Percentiles rank a stretch among this genome's conserved stretches.
Evolutionary conservation across 1,139 yeast genomes (phyloP).

Genomic region (Candida tropicalis): DNA sequence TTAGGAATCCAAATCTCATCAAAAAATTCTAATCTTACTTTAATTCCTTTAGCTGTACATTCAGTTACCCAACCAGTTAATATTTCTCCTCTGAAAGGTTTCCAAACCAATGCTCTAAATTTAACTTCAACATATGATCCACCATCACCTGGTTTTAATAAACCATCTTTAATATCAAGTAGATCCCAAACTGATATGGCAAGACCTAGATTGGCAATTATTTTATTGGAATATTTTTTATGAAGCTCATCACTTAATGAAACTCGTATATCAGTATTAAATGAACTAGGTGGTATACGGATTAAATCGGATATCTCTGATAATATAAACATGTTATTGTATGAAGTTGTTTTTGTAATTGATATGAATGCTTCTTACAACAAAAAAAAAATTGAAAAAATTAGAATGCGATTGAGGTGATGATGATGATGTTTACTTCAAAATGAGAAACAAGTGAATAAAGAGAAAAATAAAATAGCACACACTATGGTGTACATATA

Average conservation of each 20-base stretch:
- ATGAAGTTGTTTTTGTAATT: too few relatives aligned
- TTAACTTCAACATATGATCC: conserved; percentile 76
- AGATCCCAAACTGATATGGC: conserved; percentile 86
- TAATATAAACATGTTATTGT: conserved; percentile 74
- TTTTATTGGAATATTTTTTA: conserved; percentile 80
- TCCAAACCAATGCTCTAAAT: conserved; percentile 79
- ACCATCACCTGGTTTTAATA: conserved; percentile 95
- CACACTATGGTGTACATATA: background rate
- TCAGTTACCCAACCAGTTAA: conserved; percentile 91
- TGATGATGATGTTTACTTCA: conserved; percentile 5
- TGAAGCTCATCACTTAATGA: conserved; percentile 82
- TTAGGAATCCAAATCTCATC: conserved; percentile 91
- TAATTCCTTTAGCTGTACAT: conserved; percentile 84
- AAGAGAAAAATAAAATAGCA: background rate
- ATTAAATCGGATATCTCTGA: conserved; percentile 80
- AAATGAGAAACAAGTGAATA: too few relatives aligned
- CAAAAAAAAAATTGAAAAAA: conserved; percentile 1
- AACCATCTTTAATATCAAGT: conserved; percentile 78
- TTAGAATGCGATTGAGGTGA: conserved; percentile 1
- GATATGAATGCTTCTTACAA: background rate
- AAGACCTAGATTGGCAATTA: conserved; percentile 81
- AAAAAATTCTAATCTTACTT: conserved; percentile 81
- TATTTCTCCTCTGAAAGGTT: conserved; percentile 95
- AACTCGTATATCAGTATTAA: conserved; percentile 67
- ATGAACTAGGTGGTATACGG: conserved; percentile 85